These are phyloP conservation scores for Lizonia empirigonia DNA, from an alignment of 2,329 filamentous ascomycete species.

Conservation along the genomic window DNA sequence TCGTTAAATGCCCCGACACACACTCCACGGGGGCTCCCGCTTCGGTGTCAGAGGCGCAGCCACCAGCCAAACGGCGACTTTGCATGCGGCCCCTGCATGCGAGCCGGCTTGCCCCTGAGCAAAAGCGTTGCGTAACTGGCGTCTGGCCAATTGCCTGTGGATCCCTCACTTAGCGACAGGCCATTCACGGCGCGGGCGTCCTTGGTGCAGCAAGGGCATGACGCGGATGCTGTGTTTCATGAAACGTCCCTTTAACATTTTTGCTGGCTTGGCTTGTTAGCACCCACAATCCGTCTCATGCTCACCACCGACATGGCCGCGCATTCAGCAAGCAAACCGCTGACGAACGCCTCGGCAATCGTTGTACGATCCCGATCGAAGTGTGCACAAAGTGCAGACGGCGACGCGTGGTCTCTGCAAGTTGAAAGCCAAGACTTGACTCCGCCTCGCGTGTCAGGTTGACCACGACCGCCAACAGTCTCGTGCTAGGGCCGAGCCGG, in stretches of 20 bases:
- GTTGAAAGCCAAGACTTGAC: slow-evolving; percentile 16
- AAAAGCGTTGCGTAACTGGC: slow-evolving; percentile 14
- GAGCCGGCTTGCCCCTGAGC: slow-evolving; percentile 31
- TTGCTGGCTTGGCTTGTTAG: slow-evolving; percentile 15
- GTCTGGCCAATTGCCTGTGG: slow-evolving; percentile 35
- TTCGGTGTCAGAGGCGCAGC: slow-evolving; percentile 18
- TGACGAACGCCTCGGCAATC: background rate
- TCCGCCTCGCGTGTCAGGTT: slow-evolving; percentile 20
- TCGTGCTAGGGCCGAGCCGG: slow-evolving; percentile 37
- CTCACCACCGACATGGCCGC: slow-evolving; percentile 7
- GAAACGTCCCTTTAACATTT: slow-evolving; percentile 26
- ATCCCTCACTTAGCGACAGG: slow-evolving; percentile 15
- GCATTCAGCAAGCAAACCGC: background rate
- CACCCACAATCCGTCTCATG: slow-evolving; percentile 4
- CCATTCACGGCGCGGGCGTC: slow-evolving; percentile 27
- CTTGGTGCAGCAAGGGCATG: slow-evolving; percentile 28
- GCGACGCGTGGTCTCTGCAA: slow-evolving; percentile 29
- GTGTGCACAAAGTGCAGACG: slow-evolving; percentile 1
- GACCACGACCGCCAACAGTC: slow-evolving; percentile 20
- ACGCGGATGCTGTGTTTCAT: slow-evolving; percentile 28
- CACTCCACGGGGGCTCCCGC: slow-evolving; percentile 21
- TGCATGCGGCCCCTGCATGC: slow-evolving; percentile 19
- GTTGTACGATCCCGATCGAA: background rate
- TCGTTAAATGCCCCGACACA: slow-evolving; percentile 19
- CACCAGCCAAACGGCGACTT: slow-evolving; percentile 17